phyloP scores from a whole-genome alignment of 257 asterid genomes.

The Rhazya stricta region DNA sequence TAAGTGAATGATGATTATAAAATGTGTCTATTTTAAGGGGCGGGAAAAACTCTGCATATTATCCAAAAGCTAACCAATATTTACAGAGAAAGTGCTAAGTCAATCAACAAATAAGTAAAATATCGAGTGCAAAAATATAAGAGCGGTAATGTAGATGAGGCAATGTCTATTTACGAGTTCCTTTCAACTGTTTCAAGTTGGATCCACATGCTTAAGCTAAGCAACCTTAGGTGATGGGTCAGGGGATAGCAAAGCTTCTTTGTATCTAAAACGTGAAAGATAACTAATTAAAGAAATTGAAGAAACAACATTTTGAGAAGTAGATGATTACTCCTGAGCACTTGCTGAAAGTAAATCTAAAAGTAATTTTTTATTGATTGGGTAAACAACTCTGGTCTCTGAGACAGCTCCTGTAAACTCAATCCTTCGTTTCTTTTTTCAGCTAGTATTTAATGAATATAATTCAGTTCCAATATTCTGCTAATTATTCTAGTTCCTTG shows the following conservation, averaged over 20 bases:
- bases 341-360: neutral
- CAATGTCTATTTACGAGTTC: neutral
- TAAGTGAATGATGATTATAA: neutral
- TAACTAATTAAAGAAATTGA: neutral
- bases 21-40: neutral
- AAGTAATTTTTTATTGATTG: neutral
- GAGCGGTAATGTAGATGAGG: neutral
- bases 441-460: neutral
- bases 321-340: neutral
- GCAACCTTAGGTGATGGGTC: neutral
- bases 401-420: neutral
- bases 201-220: neutral
- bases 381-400: neutral
- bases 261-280: neutral
- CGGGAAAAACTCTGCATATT: neutral
- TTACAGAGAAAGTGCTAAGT: neutral
- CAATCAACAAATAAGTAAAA: neutral
- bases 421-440: neutral
- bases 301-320: neutral
- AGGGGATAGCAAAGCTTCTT: neutral
- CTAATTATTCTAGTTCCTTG: neutral
- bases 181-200: neutral
- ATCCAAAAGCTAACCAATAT: neutral
- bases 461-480: neutral
- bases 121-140: neutral